Conservation (phyloP, 192 early-diverging fungal species). For the Coemansia sp. region DNA sequence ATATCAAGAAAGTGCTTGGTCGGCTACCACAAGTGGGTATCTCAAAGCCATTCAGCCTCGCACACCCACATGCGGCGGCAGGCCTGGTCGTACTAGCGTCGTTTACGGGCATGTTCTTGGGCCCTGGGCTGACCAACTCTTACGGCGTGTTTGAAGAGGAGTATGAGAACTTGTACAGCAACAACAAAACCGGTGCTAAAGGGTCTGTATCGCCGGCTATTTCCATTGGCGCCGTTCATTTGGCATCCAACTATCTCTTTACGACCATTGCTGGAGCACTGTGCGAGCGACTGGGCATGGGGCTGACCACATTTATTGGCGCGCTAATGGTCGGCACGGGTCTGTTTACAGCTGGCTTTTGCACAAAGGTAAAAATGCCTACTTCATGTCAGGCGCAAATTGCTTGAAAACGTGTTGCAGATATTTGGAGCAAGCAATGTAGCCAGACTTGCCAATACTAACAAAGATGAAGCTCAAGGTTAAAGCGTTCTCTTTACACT, state of each 20-base stretch:
- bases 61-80: slow-evolving; percentile 33
- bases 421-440: not conserved
- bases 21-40: slow-evolving; percentile 44
- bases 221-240: slow-evolving; percentile 41
- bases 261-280: slow-evolving; percentile 48
- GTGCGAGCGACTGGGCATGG: slow-evolving; percentile 51
- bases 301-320: slow-evolving; percentile 47
- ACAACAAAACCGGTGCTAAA: not conserved
- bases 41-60: slow-evolving; percentile 31
- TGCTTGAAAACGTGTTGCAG: not conserved
- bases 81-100: slow-evolving; percentile 35
- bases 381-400: not conserved
- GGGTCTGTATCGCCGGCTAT: slow-evolving; percentile 40
- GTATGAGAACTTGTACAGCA: slow-evolving; percentile 46
- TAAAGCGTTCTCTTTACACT: not conserved
- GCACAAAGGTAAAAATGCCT: slow-evolving; percentile 26
- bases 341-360: slow-evolving; percentile 42
- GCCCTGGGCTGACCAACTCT: slow-evolving; percentile 47
- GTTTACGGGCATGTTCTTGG: slow-evolving; percentile 50
- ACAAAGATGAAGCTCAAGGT: not conserved
- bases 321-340: slow-evolving; percentile 33
- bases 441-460: not conserved
- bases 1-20: slow-evolving; percentile 3
- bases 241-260: slow-evolving; percentile 46
- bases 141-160: slow-evolving; percentile 53